phyloP scores from a whole-genome alignment of 2,329 filamentous ascomycete species.

The Botrytis pseudocinerea region DNA sequence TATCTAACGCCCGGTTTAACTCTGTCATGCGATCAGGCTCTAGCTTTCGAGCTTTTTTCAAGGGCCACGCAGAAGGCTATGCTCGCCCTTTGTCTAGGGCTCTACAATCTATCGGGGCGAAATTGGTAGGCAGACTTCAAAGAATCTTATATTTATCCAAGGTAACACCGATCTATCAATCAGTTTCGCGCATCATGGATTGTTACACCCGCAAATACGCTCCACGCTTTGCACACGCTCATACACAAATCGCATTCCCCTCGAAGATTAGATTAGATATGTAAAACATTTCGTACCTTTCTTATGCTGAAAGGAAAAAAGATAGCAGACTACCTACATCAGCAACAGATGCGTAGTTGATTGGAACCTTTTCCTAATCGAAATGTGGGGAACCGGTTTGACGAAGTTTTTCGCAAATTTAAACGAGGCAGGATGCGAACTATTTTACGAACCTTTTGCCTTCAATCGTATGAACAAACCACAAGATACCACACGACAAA shows the following conservation, averaged over 20 bases:
- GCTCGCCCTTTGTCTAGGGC: background rate
- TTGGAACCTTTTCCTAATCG: background rate
- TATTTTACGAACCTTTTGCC: slow-evolving; percentile 15
- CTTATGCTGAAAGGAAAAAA: background rate
- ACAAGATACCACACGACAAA: slow-evolving; percentile 14
- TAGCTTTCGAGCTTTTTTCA: background rate
- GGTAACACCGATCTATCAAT: background rate
- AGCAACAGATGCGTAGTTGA: background rate
- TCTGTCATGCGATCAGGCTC: slow-evolving; percentile 21
- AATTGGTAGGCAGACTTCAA: background rate
- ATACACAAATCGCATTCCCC: background rate
- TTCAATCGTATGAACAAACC: slow-evolving; percentile 14
- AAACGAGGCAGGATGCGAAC: slow-evolving; percentile 15
- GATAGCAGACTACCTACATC: background rate
- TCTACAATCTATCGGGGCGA: slow-evolving; percentile 9
- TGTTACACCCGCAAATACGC: background rate
- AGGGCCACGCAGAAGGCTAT: slow-evolving; percentile 9
- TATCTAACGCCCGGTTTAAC: slow-evolving; percentile 1
- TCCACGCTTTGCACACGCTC: background rate
- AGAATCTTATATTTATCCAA: background rate
- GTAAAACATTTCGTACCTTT: background rate
- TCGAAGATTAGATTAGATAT: background rate
- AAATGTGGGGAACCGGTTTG: background rate
- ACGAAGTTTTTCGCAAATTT: background rate
- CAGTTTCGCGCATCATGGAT: background rate